Evolutionary conservation across 495 filamentous ascomycete genomes (phyloP).

Genomic region (Penicillium flavigenum): DNA sequence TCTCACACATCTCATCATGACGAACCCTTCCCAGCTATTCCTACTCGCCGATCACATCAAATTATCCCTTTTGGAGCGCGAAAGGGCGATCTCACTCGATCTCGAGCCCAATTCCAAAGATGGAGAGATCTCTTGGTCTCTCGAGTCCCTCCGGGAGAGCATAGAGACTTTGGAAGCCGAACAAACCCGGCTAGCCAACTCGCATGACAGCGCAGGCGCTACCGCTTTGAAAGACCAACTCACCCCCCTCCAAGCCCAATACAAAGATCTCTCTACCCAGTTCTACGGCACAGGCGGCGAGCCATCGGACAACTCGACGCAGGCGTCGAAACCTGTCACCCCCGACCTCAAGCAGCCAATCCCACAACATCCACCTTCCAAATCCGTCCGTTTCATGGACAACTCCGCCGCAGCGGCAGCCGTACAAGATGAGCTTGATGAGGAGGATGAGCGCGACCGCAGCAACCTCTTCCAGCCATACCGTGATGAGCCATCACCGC

Average conservation of each 20-base stretch:
- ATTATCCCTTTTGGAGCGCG: slow-evolving; percentile 69
- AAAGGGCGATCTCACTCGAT: slow-evolving; percentile 84
- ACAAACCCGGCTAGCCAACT: slow-evolving; percentile 57
- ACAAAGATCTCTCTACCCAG: slow-evolving; percentile 57
- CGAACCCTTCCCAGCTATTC: slow-evolving; percentile 55
- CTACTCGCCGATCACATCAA: slow-evolving; percentile 57
- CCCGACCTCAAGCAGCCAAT: slow-evolving; percentile 48
- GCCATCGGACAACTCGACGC: slow-evolving; percentile 60
- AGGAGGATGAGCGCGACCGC: slow-evolving; percentile 53
- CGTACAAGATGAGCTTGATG: slow-evolving; percentile 37
- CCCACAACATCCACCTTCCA: slow-evolving; percentile 54
- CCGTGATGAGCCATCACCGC: slow-evolving; percentile 59
- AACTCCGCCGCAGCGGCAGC: slow-evolving; percentile 47
- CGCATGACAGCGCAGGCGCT: slow-evolving; percentile 54
- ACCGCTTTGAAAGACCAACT: slow-evolving; percentile 71
- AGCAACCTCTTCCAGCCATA: slow-evolving; percentile 64
- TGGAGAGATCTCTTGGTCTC: slow-evolving; percentile 82
- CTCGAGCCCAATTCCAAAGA: slow-evolving; percentile 83
- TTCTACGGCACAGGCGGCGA: slow-evolving; percentile 60
- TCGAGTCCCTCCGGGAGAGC: slow-evolving; percentile 82
- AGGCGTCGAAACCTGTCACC: slow-evolving; percentile 60
- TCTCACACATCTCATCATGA: slow-evolving; percentile 45
- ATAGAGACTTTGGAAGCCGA: slow-evolving; percentile 73
- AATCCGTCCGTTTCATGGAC: slow-evolving; percentile 91
- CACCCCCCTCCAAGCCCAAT: slow-evolving; percentile 54